Evolutionary conservation across 306 rosid species (phyloP).

Genomic region (Cicer yamashitae): DNA sequence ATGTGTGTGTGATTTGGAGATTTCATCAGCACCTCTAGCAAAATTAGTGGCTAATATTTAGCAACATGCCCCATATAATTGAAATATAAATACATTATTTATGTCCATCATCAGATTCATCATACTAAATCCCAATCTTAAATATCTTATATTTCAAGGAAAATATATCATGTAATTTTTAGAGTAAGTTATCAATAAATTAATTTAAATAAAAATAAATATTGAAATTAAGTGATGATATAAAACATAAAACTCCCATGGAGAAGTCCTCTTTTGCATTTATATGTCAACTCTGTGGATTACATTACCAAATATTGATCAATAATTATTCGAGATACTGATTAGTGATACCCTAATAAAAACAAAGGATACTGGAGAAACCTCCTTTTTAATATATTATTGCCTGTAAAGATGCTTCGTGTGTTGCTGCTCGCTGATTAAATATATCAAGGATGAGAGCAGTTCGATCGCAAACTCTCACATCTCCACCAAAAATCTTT

Average conservation of each 20-base stretch:
- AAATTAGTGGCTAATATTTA: conserved; percentile 11
- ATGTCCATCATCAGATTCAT: background rate
- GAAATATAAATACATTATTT: conserved; percentile 33
- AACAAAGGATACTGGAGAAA: conserved; percentile 40
- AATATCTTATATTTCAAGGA: conserved; percentile 19
- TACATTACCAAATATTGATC: conserved; percentile 22
- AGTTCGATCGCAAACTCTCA: conserved; percentile 97
- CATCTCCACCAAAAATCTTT: conserved; percentile 89
- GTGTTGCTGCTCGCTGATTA: conserved; percentile 99
- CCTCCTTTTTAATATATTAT: conserved; percentile 37
- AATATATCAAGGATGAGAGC: conserved; percentile 93
- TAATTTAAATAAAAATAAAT: conserved; percentile 10
- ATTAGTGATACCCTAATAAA: conserved; percentile 37
- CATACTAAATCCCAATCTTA: background rate
- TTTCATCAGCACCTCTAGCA: background rate
- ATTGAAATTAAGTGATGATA: conserved; percentile 7
- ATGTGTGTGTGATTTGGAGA: background rate
- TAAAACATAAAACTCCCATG: background rate
- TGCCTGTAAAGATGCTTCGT: conserved; percentile 96
- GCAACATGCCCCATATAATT: conserved; percentile 11
- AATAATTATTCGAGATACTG: conserved; percentile 2
- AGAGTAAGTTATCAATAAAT: conserved; percentile 1
- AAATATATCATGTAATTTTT: background rate
- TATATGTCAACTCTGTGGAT: conserved; percentile 33
- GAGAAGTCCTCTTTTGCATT: conserved; percentile 21